phyloP scores from a whole-genome alignment of 1,284 basidiomycete genomes.

The Leccinum fuscescens region DNA sequence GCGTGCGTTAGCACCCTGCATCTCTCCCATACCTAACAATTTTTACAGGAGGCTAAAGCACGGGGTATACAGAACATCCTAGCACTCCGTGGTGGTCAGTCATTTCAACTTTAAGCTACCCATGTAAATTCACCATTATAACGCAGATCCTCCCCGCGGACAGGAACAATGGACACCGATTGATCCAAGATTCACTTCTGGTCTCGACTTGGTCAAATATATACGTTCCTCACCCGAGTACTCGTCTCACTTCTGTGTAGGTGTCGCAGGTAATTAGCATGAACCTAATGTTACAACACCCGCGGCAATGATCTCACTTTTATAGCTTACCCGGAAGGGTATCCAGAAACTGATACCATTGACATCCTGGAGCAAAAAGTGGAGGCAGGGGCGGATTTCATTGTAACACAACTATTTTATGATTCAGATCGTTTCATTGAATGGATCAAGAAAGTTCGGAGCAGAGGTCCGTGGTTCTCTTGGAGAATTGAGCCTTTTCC shows the following conservation, averaged over 20 bases:
- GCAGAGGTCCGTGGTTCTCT: slow-evolving; percentile 52
- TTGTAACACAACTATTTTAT: slow-evolving; percentile 98
- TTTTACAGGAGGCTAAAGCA: slow-evolving; percentile 70
- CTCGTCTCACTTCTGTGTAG: slow-evolving; percentile 86
- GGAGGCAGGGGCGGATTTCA: slow-evolving; percentile 93
- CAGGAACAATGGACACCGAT: slow-evolving; percentile 90
- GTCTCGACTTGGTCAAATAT: slow-evolving; percentile 87
- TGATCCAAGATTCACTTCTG: slow-evolving; percentile 85
- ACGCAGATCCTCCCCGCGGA: slow-evolving; percentile 84
- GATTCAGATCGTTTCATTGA: slow-evolving; percentile 82
- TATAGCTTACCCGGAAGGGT: slow-evolving; percentile 89
- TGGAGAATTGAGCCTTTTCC: not conserved
- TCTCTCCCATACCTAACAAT: slow-evolving; percentile 7
- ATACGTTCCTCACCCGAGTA: slow-evolving; percentile 82
- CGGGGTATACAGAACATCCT: slow-evolving; percentile 89
- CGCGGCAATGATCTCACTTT: not conserved
- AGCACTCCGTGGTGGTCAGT: slow-evolving; percentile 83
- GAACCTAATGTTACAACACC: not conserved
- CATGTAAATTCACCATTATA: not conserved
- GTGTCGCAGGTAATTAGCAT: slow-evolving; percentile 69
- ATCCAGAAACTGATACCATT: slow-evolving; percentile 77
- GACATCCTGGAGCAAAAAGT: slow-evolving; percentile 84
- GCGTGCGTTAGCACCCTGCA: slow-evolving; percentile 45
- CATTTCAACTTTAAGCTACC: not conserved
- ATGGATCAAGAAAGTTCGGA: slow-evolving; percentile 75